Base-by-base conservation (phyloP, 1,284 basidiomycete genomes). In the Trichosporon ovoides region DNA sequence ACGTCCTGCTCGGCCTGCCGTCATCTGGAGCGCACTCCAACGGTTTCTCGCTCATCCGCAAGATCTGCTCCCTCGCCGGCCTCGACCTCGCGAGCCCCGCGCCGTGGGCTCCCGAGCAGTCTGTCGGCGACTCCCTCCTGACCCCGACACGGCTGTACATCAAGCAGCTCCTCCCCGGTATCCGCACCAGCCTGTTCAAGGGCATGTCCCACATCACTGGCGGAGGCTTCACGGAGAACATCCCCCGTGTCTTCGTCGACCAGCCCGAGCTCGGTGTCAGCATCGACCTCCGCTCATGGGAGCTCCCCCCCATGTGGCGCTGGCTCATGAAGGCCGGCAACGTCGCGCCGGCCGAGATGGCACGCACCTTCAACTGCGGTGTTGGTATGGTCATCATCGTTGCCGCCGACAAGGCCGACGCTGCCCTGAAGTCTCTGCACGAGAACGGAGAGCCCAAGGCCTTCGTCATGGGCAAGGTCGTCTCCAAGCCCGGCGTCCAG, bases 121-220 rank as follows among this genome's bases (percentile, higher is more conserved):
- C 65, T 22, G 83, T 98, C 54, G 95, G 91, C 18, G 85, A 85
- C 57, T 84, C 82, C 16, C 83, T 98, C 52, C 83, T 99, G 38
- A 85, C 85, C 65, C 96, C 95, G 7, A 98, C 95, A 4, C 82
- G 83, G 59, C 88, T 99, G 67, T 99, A 98, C 79, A 82, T 94
- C 73, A 86, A 86, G 66, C 85, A 88, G 64, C 81, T 98, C 56
- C 84, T 97, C 55, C 92, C 92, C 24, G 82, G 83, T 36, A 85
- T 88, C 48, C 83, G 85, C 62, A 79, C 80, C 7, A 84, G 87
- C 12, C 80, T 90, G 24, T 81, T 97, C 72, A 97, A 96, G 77
- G 92, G 88, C 66, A 89, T 99, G 83, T 88, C 89, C 37, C 93
- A 99, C 79, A 97, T 99, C 78, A 99, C 95, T 11, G 95, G 95